Evolutionary conservation across 306 rosid genomes (phyloP), one percentile per base, ranked within the genome.

Genomic region (Cyamopsis tetragonoloba): DNA sequence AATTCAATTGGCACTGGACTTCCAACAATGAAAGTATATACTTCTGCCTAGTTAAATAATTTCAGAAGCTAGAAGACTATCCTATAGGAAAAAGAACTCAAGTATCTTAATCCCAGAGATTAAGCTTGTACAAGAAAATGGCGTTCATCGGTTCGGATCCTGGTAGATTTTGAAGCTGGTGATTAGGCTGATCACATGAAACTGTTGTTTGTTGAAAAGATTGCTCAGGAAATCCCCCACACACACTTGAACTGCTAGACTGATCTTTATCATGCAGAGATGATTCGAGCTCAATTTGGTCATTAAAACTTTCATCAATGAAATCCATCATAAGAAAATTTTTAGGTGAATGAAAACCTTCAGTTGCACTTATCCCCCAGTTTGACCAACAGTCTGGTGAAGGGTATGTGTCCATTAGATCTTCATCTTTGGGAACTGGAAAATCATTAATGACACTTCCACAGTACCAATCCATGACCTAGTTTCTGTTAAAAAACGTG

Each of bases 41-140:
- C 64, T 62, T 65, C 37, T 75, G 62, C 53, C 66, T 73, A 58
- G 42, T 48, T 19, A 73, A 74, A 76, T 57, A 54, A 71, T 41
- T 42, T 72, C 30, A 74, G 64, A 82, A 66, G 62, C 74, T 75
- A 77, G 17, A 76, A 56, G 71, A 68, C 38, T 46, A 58, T 83
- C 72, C 78, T 69, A 81, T 72, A 73, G 43, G 76, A 79, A 82
- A 37, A 65, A 57, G 30, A 80, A 78, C 65, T 74, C 76, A 84
- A 78, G 82, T 62, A 83, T 83, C 72, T 62, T 57, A 85, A 68
- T 82, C 82, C 80, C 88, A 85, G 85, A 81, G 75, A 83, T 85
- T 76, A 82, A 62, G 84, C 72, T 58, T 71, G 87, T 88, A 88
- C 95, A 85, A 75, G 95, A 80, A 86, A 75, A 73, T 79, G 81